Evolutionary conservation across 441 rosid species (phyloP).

Genomic region (Euphorbia celastroides): DNA sequence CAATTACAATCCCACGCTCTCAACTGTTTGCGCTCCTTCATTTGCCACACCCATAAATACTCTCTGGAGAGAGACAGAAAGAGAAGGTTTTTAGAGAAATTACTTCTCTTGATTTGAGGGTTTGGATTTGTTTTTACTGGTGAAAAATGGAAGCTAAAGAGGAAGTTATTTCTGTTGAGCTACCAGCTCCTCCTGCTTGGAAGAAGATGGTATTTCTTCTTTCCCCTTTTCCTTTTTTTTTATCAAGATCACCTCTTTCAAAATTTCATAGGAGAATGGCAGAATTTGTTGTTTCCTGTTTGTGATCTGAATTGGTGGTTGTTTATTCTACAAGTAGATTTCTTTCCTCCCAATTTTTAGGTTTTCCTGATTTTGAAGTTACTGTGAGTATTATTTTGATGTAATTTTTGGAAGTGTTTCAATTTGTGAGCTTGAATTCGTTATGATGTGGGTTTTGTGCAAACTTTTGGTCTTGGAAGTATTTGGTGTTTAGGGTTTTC

Average conservation of each 20-base stretch:
- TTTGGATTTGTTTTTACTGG: slow-evolving; percentile 23
- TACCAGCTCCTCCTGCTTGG: slow-evolving; percentile 91
- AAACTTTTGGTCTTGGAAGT: slow-evolving; percentile 1
- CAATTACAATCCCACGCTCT: slow-evolving; percentile 18
- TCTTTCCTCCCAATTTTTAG: slow-evolving; percentile 14
- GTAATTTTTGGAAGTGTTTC: slow-evolving; percentile 6
- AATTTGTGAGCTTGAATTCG: background rate
- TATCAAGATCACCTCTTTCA: background rate
- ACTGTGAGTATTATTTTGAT: background rate
- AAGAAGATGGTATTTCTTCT: slow-evolving; percentile 62
- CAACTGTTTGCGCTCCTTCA: slow-evolving; percentile 29
- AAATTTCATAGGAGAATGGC: background rate
- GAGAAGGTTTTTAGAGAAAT: background rate
- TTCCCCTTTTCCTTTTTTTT: background rate
- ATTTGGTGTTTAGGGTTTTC: slow-evolving; percentile 22
- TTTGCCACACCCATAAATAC: slow-evolving; percentile 18
- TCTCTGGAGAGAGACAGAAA: background rate
- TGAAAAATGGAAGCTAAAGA: slow-evolving; percentile 49
- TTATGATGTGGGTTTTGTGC: slow-evolving; percentile 18
- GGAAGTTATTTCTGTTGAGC: slow-evolving; percentile 79
- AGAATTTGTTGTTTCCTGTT: slow-evolving; percentile 2
- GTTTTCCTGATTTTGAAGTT: slow-evolving; percentile 10
- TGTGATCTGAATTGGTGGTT: background rate
- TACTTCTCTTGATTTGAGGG: background rate
- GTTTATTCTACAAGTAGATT: background rate